These are phyloP conservation scores for Prinsepia uniflora DNA, from an alignment of 306 rosid species.

Conservation along the genomic window DNA sequence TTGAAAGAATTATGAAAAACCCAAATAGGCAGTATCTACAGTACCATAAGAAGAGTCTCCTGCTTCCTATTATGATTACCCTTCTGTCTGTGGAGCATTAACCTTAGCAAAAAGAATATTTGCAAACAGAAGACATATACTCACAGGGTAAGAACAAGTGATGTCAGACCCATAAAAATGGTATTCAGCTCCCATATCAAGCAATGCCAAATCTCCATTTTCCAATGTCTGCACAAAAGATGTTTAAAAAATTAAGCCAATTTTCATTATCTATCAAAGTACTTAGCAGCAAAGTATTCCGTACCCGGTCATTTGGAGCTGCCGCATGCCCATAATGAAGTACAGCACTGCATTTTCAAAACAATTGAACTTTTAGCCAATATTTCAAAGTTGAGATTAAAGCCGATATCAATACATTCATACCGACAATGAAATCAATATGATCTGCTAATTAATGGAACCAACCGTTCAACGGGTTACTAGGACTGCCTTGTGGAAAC, in stretches of 20 bases:
- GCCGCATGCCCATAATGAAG: slow-evolving; percentile 96
- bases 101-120: slow-evolving; percentile 11
- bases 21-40: neutral
- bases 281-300: slow-evolving; percentile 14
- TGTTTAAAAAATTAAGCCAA: neutral
- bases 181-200: slow-evolving; percentile 98
- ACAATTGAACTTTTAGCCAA: slow-evolving; percentile 22
- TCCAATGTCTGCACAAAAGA: slow-evolving; percentile 56
- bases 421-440: slow-evolving; percentile 3
- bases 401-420: neutral
- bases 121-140: slow-evolving; percentile 29
- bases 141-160: slow-evolving; percentile 89
- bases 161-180: slow-evolving; percentile 93
- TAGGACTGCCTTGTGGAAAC: neutral
- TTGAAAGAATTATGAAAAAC: slow-evolving; percentile 11
- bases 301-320: slow-evolving; percentile 91
- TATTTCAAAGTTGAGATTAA: slow-evolving; percentile 14
- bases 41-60: neutral
- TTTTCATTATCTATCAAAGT: neutral
- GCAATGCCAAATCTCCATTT: slow-evolving; percentile 88
- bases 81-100: neutral
- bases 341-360: slow-evolving; percentile 61
- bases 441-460: neutral
- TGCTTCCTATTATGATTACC: neutral
- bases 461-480: neutral